phyloP scores from a whole-genome alignment of 108 stramenopile genomes.

The Cyclotella cryptica region DNA sequence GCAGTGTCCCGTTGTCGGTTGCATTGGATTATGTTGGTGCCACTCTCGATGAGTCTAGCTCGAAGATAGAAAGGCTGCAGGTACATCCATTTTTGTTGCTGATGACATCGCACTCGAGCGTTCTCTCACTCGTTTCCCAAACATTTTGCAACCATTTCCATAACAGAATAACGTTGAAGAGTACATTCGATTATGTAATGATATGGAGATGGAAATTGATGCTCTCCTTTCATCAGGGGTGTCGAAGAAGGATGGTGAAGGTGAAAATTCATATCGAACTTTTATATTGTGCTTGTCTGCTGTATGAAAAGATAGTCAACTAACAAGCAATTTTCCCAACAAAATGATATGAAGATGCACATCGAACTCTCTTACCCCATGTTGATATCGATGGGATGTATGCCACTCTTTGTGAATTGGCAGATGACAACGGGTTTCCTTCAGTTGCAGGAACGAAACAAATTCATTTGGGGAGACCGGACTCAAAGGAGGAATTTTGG shows the following conservation, averaged over 20 bases:
- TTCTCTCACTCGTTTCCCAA: too few species aligned
- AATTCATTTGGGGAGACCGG: not conserved
- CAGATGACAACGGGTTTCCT: slow-evolving; percentile 29
- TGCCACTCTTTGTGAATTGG: slow-evolving; percentile 57
- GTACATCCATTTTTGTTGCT: too few species aligned
- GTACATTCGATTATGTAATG: slow-evolving; percentile 77
- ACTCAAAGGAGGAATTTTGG: slow-evolving; percentile 76
- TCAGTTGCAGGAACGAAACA: not conserved
- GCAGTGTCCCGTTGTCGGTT: slow-evolving; percentile 76
- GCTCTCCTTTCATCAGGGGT: slow-evolving; percentile 45
- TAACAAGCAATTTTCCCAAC: not conserved
- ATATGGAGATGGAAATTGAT: slow-evolving; percentile 82
- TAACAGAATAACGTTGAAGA: slow-evolving; percentile 66
- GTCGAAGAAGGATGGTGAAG: slow-evolving; percentile 1
- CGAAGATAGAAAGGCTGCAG: slow-evolving; percentile 72
- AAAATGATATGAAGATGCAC: not conserved
- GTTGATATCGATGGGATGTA: slow-evolving; percentile 83
- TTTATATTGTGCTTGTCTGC: slow-evolving; percentile 6
- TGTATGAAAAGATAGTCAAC: too few species aligned
- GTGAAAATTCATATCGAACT: not conserved
- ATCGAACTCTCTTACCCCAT: slow-evolving; percentile 35
- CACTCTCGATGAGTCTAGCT: slow-evolving; percentile 76
- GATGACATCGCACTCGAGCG: too few species aligned
- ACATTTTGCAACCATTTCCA: too few species aligned
- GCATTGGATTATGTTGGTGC: slow-evolving; percentile 85